phyloP scores from a whole-genome alignment of 2,329 filamentous ascomycete genomes.

The Fusarium annulatum region DNA sequence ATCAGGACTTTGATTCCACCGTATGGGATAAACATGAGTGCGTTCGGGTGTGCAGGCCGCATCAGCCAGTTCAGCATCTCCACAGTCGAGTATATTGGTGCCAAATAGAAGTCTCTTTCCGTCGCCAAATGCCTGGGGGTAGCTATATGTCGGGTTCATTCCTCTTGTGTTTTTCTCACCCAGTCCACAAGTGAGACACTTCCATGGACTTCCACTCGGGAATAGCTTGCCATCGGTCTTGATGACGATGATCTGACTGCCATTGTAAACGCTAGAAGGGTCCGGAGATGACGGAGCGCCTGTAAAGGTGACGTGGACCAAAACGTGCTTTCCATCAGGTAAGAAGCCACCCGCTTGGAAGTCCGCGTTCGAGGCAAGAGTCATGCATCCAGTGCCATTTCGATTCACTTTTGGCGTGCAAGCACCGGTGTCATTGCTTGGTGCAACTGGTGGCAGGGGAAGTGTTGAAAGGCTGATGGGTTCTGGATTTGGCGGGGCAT shows the following conservation, averaged over 20 bases:
- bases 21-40: background rate
- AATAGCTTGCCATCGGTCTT: conserved; percentile 53
- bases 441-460: conserved; percentile 8
- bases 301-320: conserved; percentile 52
- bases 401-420: background rate
- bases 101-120: conserved; percentile 51
- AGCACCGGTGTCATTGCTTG: background rate
- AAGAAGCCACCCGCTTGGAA: conserved; percentile 46
- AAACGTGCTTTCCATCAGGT: conserved; percentile 56
- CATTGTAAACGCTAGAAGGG: conserved; percentile 54
- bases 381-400: conserved; percentile 11
- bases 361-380: background rate
- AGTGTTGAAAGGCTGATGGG: conserved; percentile 6
- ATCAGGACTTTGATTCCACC: conserved; percentile 40
- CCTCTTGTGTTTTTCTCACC: conserved; percentile 45
- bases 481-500: conserved; percentile 1
- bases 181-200: conserved; percentile 50
- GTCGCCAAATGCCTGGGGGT: conserved; percentile 56
- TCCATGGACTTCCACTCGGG: background rate
- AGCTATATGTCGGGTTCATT: conserved; percentile 44
- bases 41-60: background rate
- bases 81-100: conserved; percentile 53
- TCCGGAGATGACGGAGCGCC: conserved; percentile 55
- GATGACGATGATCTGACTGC: conserved; percentile 55
- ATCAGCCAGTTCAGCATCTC: conserved; percentile 46